phyloP scores from a whole-genome alignment of 1,139 yeast species.

The Yamadazyma songkhlaensis region DNA sequence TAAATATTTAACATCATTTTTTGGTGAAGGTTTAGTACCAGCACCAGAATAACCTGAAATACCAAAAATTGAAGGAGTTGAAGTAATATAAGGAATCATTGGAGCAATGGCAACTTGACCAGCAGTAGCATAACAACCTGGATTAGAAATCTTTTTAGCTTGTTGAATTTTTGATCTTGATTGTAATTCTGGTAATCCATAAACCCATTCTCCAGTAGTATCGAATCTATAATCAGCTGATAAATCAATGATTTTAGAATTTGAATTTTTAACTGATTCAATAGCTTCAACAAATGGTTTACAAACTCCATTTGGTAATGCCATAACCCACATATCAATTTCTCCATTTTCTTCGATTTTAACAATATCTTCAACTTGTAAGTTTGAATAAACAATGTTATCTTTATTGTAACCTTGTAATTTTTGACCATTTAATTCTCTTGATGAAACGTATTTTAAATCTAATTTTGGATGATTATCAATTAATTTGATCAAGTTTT shows the following conservation, averaged over 20 bases:
- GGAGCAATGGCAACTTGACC: conserved; percentile 95
- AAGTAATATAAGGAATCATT: conserved; percentile 56
- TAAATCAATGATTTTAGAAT: conserved; percentile 82
- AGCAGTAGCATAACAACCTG: conserved; percentile 98
- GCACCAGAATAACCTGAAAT: conserved; percentile 99
- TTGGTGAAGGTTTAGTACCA: conserved; percentile 97
- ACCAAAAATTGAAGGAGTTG: conserved; percentile 85
- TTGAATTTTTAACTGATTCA: conserved; percentile 55
- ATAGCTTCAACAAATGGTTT: conserved; percentile 96
- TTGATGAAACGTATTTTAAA: conserved; percentile 88
- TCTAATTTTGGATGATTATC: conserved; percentile 87
- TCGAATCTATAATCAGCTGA: conserved; percentile 97
- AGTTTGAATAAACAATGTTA: conserved; percentile 76
- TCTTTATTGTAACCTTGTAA: conserved; percentile 83
- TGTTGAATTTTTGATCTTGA: conserved; percentile 61
- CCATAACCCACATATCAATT: conserved; percentile 98
- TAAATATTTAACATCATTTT: conserved; percentile 76
- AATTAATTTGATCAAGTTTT: conserved; percentile 81
- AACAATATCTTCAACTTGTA: conserved; percentile 83
- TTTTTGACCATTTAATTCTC: conserved; percentile 87
- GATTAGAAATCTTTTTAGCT: conserved; percentile 89
- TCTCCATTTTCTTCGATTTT: conserved; percentile 70
- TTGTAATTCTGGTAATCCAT: conserved; percentile 86
- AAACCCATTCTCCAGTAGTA: conserved; percentile 81
- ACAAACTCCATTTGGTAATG: conserved; percentile 96